A percentile compares a stretch with the other conserved stretches of the same genome.
Conservation (phyloP, 148 eudicot genomes). For the Fagopyrum esculentum region DNA sequence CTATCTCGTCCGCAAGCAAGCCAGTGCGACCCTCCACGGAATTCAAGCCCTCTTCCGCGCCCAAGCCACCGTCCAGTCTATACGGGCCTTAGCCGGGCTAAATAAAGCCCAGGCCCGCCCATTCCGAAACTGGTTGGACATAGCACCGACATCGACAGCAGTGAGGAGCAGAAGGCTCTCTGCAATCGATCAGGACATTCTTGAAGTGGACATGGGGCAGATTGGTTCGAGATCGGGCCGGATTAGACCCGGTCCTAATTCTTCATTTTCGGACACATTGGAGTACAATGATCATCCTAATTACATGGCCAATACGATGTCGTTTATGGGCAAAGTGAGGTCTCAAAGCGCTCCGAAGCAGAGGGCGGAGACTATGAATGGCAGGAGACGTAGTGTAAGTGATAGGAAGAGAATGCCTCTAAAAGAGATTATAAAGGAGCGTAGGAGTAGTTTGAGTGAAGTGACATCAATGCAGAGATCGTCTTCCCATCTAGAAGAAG, state of each 20-base stretch:
- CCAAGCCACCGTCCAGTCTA: slow-evolving; percentile 59
- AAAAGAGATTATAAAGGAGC: slow-evolving; percentile 52
- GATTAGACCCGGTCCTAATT: slow-evolving; percentile 16
- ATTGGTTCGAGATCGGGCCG: slow-evolving; percentile 36
- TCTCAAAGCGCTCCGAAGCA: slow-evolving; percentile 70
- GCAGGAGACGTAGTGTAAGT: not conserved
- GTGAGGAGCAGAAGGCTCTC: slow-evolving; percentile 61
- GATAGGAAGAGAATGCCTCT: slow-evolving; percentile 40
- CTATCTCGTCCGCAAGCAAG: slow-evolving; percentile 71
- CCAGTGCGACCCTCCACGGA: slow-evolving; percentile 58
- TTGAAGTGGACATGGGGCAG: slow-evolving; percentile 56
- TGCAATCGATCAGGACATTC: slow-evolving; percentile 56
- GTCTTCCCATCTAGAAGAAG: slow-evolving; percentile 61
- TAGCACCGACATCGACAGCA: slow-evolving; percentile 26
- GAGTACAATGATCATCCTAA: slow-evolving; percentile 26
- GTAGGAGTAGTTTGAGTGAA: slow-evolving; percentile 67
- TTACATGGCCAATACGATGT: slow-evolving; percentile 53
- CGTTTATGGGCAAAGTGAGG: slow-evolving; percentile 50
- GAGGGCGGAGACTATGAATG: slow-evolving; percentile 32
- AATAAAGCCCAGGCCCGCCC: slow-evolving; percentile 13
- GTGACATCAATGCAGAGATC: slow-evolving; percentile 61
- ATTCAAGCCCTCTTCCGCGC: slow-evolving; percentile 72
- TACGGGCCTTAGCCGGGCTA: slow-evolving; percentile 19
- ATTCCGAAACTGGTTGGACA: not conserved
- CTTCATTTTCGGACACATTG: slow-evolving; percentile 29